Base-by-base conservation (phyloP, 2,329 filamentous ascomycete species). In the Leptographium lundbergii region DNA sequence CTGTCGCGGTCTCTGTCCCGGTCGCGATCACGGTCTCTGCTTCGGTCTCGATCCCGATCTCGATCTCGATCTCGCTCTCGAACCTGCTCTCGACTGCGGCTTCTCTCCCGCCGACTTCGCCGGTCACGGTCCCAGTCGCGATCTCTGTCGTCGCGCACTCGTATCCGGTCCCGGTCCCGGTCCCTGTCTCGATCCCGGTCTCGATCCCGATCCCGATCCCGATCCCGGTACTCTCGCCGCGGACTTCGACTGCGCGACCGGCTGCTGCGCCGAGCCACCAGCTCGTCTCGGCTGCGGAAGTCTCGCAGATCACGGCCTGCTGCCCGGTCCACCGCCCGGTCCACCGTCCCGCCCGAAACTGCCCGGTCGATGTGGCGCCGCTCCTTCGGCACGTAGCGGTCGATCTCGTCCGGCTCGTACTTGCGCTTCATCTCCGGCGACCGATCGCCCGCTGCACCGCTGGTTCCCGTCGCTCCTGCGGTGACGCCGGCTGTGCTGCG, bases 321-420 rank as follows among this genome's bases (percentile, higher is more conserved):
- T 55, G 59, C 53, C 51, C 54, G 29, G 34, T 65, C 59, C 6
- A 39, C 39, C 19, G 47, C 55, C 24, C 55, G 25, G 48, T 52
- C 47, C 11, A 55, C 54, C 39, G 53, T 53, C 10, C 42, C 52
- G 7, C 63, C 63, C 13, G 62, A 61, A 60, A 48, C 67, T 51
- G 71, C 70, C 1, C 68, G 64, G 51, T 71, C 68, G 14, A 67
- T 63, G 2, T 66, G 63, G 9, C 68, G 66, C 34, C 77, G 73
- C 34, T 73, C 76, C 59, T 68, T 69, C 27, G 76, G 76, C 56
- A 73, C 73, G 62, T 79, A 79, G 25, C 76, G 73, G 65, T 80
- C 77, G 58, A 76, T 73, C 57, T 77, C 72, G 13, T 74, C 71
- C 0, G 68, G 65, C 7, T 69, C 70, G 29, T 71, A 69, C 55